Evolutionary conservation across 495 filamentous ascomycete genomes (phyloP).

Genomic region (Penicillium arizonense): DNA sequence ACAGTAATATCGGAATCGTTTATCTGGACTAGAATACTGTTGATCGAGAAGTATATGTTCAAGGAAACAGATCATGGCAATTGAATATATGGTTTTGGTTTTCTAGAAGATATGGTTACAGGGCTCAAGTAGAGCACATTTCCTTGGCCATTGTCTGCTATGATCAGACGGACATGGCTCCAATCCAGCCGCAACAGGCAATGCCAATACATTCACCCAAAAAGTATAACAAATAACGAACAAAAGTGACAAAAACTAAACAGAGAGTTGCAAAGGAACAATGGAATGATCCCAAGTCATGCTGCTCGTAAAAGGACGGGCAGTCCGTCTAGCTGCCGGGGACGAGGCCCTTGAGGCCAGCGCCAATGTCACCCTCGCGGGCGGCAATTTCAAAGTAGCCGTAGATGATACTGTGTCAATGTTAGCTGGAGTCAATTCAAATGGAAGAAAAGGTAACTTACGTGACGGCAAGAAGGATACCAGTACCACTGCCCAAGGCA

Average conservation of each 20-base stretch:
- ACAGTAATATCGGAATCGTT: neutral
- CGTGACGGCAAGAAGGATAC: constrained; percentile 98
- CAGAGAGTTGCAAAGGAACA: constrained; percentile 21
- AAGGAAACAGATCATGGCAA: neutral
- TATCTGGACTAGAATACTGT: neutral
- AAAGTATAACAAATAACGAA: constrained; percentile 25
- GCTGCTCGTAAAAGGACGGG: constrained; percentile 33
- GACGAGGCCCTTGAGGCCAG: constrained; percentile 87
- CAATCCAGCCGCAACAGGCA: constrained; percentile 1
- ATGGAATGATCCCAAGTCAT: constrained; percentile 27
- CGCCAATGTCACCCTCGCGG: constrained; percentile 88
- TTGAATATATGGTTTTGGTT: constrained; percentile 19
- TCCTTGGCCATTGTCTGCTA: constrained; percentile 1
- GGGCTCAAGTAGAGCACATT: constrained; percentile 15
- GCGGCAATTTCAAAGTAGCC: constrained; percentile 99
- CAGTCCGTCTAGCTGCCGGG: constrained; percentile 44
- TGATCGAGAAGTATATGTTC: neutral
- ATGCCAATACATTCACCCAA: constrained; percentile 21
- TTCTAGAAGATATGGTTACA: constrained; percentile 32
- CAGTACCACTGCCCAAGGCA: constrained; percentile 93
- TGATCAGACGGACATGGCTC: neutral
- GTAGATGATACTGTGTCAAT: constrained; percentile 79
- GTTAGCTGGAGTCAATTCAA: constrained; percentile 16
- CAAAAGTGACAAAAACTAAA: constrained; percentile 27
- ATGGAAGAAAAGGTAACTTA: constrained; percentile 54